phyloP scores from a whole-genome alignment of 75 land plant species.

The Chamaecyparis obtusa region DNA sequence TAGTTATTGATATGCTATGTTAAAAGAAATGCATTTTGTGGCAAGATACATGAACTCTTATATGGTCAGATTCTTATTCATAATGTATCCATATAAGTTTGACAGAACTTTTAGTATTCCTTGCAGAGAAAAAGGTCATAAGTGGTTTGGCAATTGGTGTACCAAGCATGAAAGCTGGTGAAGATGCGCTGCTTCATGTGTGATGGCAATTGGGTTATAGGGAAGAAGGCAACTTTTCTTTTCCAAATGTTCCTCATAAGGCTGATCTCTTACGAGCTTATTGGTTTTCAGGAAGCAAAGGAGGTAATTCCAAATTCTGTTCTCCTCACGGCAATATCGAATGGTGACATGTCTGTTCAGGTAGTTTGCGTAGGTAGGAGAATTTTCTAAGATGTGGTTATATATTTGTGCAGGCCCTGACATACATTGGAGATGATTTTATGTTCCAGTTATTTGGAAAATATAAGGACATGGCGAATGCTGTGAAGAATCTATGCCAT shows the following conservation, averaged over 20 bases:
- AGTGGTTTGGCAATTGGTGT: conserved; percentile 86
- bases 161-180: conserved; percentile 89
- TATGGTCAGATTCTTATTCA: background rate
- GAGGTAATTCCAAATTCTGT: conserved; percentile 55
- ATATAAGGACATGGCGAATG: conserved; percentile 95
- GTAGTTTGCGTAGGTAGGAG: conserved; percentile 1
- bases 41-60: background rate
- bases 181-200: conserved; percentile 81
- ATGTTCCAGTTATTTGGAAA: conserved; percentile 99
- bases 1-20: background rate
- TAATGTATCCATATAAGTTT: background rate
- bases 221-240: conserved; percentile 94
- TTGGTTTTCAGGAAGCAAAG: conserved; percentile 94
- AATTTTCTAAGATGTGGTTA: background rate
- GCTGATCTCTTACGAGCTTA: conserved; percentile 83
- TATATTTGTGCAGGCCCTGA: conserved; percentile 63
- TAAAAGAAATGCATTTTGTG: background rate
- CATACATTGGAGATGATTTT: conserved; percentile 99
- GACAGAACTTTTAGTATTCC: background rate
- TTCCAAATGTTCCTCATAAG: conserved; percentile 98
- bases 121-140: conserved; percentile 75
- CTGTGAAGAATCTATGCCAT: conserved; percentile 97
- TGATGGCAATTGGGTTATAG: conserved; percentile 92
- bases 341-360: background rate
- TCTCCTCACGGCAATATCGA: background rate